Conservation (phyloP, 805 yeast genomes). For the Barnettozyma botsteinii region DNA sequence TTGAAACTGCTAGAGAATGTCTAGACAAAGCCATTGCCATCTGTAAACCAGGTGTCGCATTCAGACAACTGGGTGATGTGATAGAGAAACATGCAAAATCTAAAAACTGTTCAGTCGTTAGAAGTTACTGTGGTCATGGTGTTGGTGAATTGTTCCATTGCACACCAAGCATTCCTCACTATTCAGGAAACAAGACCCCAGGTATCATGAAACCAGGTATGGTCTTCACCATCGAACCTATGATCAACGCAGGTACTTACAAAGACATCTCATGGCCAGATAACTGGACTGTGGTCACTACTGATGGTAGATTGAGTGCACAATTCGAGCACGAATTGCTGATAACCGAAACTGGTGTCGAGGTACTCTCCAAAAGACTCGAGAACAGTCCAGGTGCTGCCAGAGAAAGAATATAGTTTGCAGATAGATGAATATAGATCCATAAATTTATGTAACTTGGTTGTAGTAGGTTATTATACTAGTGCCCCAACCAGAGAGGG, state of each 20-base stretch:
- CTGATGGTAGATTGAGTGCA: slow-evolving; percentile 85
- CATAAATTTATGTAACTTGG: not conserved
- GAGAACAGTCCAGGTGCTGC: slow-evolving; percentile 89
- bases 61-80: slow-evolving; percentile 79
- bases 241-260: slow-evolving; percentile 83
- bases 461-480: not conserved
- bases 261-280: slow-evolving; percentile 92
- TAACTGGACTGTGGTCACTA: slow-evolving; percentile 91
- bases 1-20: slow-evolving; percentile 87
- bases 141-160: slow-evolving; percentile 82
- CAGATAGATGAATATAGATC: not conserved
- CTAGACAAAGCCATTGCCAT: slow-evolving; percentile 74
- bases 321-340: slow-evolving; percentile 93
- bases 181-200: slow-evolving; percentile 85
- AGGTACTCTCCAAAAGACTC: slow-evolving; percentile 78
- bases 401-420: slow-evolving; percentile 40
- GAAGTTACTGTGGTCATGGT: slow-evolving; percentile 93
- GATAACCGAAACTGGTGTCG: slow-evolving; percentile 91
- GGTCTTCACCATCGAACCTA: slow-evolving; percentile 96
- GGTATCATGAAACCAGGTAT: slow-evolving; percentile 95
- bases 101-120: slow-evolving; percentile 78
- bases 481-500: slow-evolving; percentile 3
- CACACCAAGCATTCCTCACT: slow-evolving; percentile 90
- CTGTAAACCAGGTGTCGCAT: slow-evolving; percentile 88
- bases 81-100: slow-evolving; percentile 83